These are phyloP conservation scores for Kwoniella pini DNA, from an alignment of 768 basidiomycete genomes.

Conservation along the genomic window DNA sequence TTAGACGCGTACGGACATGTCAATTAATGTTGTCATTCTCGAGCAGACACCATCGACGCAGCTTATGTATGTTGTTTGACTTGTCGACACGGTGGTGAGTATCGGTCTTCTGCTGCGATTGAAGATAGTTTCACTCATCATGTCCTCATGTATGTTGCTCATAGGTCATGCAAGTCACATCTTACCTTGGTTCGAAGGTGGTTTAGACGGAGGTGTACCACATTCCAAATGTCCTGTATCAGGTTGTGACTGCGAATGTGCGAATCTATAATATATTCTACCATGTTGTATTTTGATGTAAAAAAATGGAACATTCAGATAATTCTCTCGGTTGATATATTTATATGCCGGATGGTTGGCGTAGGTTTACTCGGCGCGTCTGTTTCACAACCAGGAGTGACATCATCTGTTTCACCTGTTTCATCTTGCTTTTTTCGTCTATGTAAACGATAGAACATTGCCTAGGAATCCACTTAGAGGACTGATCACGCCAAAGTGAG, in stretches of 20 bases:
- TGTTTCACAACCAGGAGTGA: no score
- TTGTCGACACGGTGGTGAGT: slow-evolving; percentile 47
- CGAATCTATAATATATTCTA: slow-evolving; percentile 23
- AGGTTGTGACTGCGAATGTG: slow-evolving; percentile 50
- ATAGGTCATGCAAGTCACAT: slow-evolving; percentile 51
- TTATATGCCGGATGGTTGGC: no score
- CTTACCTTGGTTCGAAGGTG: slow-evolving; percentile 53
- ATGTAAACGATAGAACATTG: no score
- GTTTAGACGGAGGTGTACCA: slow-evolving; percentile 34
- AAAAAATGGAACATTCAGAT: slow-evolving; percentile 11
- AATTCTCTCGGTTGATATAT: no score
- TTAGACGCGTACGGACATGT: no score
- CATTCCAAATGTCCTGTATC: slow-evolving; percentile 49
- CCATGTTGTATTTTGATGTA: neutral
- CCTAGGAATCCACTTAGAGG: no score
- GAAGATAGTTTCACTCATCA: no score
- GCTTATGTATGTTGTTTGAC: slow-evolving; percentile 49
- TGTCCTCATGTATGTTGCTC: neutral
- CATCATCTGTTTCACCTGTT: no score
- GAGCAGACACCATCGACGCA: slow-evolving; percentile 39
- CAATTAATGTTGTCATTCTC: neutral
- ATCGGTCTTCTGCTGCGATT: no score
- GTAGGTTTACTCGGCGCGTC: no score
- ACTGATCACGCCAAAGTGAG: neutral
- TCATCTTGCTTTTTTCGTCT: no score